A percentile compares a stretch with the other conserved stretches of the same genome.
These are phyloP conservation scores for Pezicula radicicola DNA, from an alignment of 2,329 filamentous ascomycete genomes.

Conservation along the genomic window DNA sequence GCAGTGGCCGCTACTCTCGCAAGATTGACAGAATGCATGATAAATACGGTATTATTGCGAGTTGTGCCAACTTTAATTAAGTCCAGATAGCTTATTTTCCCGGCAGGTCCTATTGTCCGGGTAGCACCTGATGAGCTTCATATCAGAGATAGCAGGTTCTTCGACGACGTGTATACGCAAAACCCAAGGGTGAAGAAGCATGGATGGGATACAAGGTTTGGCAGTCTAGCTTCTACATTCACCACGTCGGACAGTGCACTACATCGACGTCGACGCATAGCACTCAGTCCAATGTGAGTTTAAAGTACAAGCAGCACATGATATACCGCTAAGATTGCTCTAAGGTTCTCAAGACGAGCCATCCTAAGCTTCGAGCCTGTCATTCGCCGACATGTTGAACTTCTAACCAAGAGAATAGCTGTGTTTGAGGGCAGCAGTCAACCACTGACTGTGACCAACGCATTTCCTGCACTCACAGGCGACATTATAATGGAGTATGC, in stretches of 20 bases:
- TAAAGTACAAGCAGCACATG: neutral
- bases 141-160: slow-evolving; percentile 1
- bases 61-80: too few species aligned
- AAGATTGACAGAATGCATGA: slow-evolving; percentile 17
- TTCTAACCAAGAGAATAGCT: neutral
- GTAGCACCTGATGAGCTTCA: slow-evolving; percentile 25
- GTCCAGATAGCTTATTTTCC: neutral
- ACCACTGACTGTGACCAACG: neutral
- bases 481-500: slow-evolving; percentile 6
- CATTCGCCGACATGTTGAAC: neutral
- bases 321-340: neutral
- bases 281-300: slow-evolving; percentile 4
- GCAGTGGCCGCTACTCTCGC: neutral
- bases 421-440: neutral
- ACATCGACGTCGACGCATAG: neutral
- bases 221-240: neutral
- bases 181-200: neutral
- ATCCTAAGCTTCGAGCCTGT: neutral
- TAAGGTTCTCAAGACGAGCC: neutral
- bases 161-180: neutral
- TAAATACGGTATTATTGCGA: slow-evolving; percentile 11
- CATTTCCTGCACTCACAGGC: slow-evolving; percentile 1
- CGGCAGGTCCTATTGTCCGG: slow-evolving; percentile 28
- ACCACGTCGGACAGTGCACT: neutral
- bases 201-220: neutral